Evolutionary conservation across 1,284 basidiomycete species (phyloP).

Genomic region (Pyrrhoderma noxium): DNA sequence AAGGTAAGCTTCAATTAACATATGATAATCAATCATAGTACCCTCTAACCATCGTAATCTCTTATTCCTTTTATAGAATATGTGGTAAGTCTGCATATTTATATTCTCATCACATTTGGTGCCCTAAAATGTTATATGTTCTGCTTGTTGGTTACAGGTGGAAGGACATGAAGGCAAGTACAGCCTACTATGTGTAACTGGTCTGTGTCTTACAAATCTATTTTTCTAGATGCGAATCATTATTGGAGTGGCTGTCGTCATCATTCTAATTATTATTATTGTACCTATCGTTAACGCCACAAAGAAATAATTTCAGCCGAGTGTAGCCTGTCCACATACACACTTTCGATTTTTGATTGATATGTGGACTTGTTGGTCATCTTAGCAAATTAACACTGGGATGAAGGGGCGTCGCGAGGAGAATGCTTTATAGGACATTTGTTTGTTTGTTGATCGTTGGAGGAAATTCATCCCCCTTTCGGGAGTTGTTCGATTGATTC

Average conservation of each 20-base stretch:
- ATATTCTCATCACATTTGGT: neutral
- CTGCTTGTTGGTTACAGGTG: slow-evolving; percentile 48
- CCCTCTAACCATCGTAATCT: too few species aligned
- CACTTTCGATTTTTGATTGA: neutral
- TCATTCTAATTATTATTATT: slow-evolving; percentile 91
- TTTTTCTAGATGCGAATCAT: slow-evolving; percentile 74
- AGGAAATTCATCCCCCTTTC: neutral
- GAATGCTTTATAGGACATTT: neutral
- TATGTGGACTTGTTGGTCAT: neutral
- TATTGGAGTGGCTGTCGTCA: slow-evolving; percentile 78
- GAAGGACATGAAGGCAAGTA: slow-evolving; percentile 91
- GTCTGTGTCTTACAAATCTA: neutral
- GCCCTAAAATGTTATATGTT: neutral
- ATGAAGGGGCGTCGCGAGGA: too few species aligned
- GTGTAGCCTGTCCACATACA: neutral
- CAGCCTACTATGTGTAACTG: neutral
- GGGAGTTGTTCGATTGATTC: neutral
- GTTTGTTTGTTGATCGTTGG: neutral
- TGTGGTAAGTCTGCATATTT: slow-evolving; percentile 57
- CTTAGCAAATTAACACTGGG: too few species aligned
- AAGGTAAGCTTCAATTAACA: slow-evolving; percentile 76
- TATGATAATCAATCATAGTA: neutral
- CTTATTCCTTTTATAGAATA: slow-evolving; percentile 43
- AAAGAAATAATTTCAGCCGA: slow-evolving; percentile 2
- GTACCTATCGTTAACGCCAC: slow-evolving; percentile 85